A percentile compares a stretch with the other conserved stretches of the same genome.
Evolutionary conservation across 2,329 filamentous ascomycete genomes (phyloP).

Genomic region (Sphaerulina vaccinii): DNA sequence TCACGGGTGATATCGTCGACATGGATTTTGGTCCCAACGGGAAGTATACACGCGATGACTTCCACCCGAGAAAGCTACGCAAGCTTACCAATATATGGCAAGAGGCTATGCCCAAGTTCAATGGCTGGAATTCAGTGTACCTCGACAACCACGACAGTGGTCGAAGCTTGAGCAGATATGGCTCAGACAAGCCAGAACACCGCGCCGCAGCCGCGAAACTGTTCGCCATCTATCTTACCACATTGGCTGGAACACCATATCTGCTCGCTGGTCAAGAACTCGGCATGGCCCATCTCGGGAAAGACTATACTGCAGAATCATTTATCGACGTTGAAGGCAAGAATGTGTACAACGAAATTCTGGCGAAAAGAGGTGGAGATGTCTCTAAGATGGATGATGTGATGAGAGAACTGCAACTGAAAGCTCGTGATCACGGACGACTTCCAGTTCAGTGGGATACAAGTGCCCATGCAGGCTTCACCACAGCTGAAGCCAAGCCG

Average conservation of each 20-base stretch:
- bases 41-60: constrained; percentile 52
- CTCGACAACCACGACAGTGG: constrained; percentile 66
- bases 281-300: constrained; percentile 55
- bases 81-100: constrained; percentile 59
- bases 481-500: constrained; percentile 28
- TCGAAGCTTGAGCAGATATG: constrained; percentile 57
- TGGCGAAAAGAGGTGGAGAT: constrained; percentile 30
- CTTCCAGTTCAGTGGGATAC: constrained; percentile 66
- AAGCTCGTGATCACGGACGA: constrained; percentile 49
- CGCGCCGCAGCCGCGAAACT: constrained; percentile 56
- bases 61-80: constrained; percentile 48
- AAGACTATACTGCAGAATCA: constrained; percentile 44
- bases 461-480: constrained; percentile 60
- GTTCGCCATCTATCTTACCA: constrained; percentile 37
- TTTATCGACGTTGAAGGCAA: constrained; percentile 54
- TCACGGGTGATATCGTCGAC: constrained; percentile 65
- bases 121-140: constrained; percentile 64
- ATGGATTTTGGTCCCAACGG: constrained; percentile 47
- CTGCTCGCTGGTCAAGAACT: constrained; percentile 67
- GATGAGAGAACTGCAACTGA: constrained; percentile 11
- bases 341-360: constrained; percentile 52
- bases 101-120: constrained; percentile 56
- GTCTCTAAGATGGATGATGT: constrained; percentile 13
- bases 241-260: constrained; percentile 50
- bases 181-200: constrained; percentile 55